Evolutionary conservation across 2,329 filamentous ascomycete species (phyloP), one percentile per base, ranked within the genome.

Genomic region (Fusarium mexicanum): DNA sequence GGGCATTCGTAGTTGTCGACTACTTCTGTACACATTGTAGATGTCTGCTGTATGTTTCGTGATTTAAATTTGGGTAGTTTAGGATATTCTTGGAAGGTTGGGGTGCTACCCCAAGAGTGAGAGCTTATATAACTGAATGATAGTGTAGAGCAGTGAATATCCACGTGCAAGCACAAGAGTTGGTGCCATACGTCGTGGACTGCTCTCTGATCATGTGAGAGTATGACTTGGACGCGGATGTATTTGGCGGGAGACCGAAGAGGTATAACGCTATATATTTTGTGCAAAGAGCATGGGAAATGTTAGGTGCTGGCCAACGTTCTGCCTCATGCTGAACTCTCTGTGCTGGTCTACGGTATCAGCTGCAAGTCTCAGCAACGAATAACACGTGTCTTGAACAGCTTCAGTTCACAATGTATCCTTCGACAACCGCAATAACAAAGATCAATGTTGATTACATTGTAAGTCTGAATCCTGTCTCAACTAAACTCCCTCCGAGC

Each of bases 81-180:
- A 7, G 14, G 3, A 20, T 26, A 6, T 26, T 26, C 2, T 16
- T 16, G 7, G 33, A 7, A 0, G 2, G 0, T 16, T 22, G 1
- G 0, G 17, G 2, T 6, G 2, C 3, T 17, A 8, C 0, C 3
- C 3, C 6, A 2, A 8, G 13, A 4, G 14, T 3, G 24, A 29
- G 33, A 13, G 10, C 14, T 38, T 24, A 54, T 38, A 38, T 54
- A 38, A 5, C 6, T 11, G n/a, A 12, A 33, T n/a, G 11, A 6
- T 37, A 8, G 3, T 11, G 8, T 6, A n/a, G 0, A 10, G 3
- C 12, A 1, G 33, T 37, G 33, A 26, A 53, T 53, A 12, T 22
- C 3, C 9, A 11, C 6, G 18, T 26, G 13, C 3, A 37, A 37
- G 13, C 8, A 37, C 35, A 37, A 37, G 35, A 14, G 48, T 2